Evolutionary conservation across 2,329 filamentous ascomycete genomes (phyloP), one percentile per base, ranked within the genome.

Genomic region (Pseudogymnoascus sp.): DNA sequence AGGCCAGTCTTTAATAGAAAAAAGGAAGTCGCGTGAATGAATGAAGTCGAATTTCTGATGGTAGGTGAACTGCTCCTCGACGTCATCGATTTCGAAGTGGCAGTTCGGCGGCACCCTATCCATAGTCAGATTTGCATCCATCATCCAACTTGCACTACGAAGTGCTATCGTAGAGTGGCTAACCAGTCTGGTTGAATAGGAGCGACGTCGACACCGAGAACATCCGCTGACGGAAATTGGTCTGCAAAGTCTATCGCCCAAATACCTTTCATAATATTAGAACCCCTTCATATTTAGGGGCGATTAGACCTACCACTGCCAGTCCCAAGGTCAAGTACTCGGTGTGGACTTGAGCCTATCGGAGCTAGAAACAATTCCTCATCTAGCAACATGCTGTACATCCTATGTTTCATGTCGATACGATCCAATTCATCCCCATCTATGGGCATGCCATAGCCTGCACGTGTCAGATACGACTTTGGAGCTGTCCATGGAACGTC

Each of bases 1-100:
- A 3, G 45, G 23, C n/a, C 63, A 66, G 11, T 67, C 57, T 16
- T 60, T 63, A 41, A 68, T 68, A 16, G 63, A 68, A 14, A 62
- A 61, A 8, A 67, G 23, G 72, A 84, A 76, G 28, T 79, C 74
- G n/a, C 81, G 77, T 36, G 75, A 71, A 69, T 83, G 80, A 63
- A 84, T 79, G 65, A 79, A 80, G 68, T 83, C 81, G 69, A 82
- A 83, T 66, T 80, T 73, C 2, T 75, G 69, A 63, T 77, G 79
- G 3, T 64, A 65, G 4, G 79, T 73, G 82, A 82, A 85, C 4
- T 77, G 72, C 65, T 79, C 74, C 69, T 83, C 79, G 10, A 80
- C 75, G 67, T 84, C 81, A 66, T 84, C 81, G 7, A 84, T 75
- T 60, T 82, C 72, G 70, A 84, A 84, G 13, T 75, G 75, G 39